Conservation (phyloP, 2,329 filamentous ascomycete species). For the Harringtonia aguacate region DNA sequence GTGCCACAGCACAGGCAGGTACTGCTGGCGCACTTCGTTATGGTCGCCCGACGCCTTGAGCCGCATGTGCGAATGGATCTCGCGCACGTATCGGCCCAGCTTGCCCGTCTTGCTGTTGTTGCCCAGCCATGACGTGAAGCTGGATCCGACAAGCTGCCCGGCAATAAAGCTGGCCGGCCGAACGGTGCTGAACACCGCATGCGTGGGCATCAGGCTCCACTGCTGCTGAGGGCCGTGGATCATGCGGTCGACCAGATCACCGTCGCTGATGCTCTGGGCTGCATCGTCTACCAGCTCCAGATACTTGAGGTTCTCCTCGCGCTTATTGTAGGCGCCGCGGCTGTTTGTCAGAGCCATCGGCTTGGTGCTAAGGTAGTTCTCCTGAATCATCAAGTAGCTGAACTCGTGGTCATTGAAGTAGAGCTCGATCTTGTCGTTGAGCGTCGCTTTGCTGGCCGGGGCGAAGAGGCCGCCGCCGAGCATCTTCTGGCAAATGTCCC, state of each 20-base stretch:
- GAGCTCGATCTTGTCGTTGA: conserved; percentile 96
- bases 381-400: conserved; percentile 94
- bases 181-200: conserved; percentile 92
- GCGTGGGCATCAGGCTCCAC: conserved; percentile 95
- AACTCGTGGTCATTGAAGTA: conserved; percentile 99
- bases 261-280: conserved; percentile 93
- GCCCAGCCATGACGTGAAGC: conserved; percentile 87
- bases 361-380: conserved; percentile 85
- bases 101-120: conserved; percentile 83
- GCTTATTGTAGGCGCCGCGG: conserved; percentile 43
- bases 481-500: conserved; percentile 95
- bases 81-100: conserved; percentile 72
- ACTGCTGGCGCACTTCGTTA: conserved; percentile 89
- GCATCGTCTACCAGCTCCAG: conserved; percentile 80
- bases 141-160: conserved; percentile 63
- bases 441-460: conserved; percentile 67
- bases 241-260: conserved; percentile 92
- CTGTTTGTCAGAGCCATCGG: conserved; percentile 55
- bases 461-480: conserved; percentile 80
- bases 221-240: conserved; percentile 97
- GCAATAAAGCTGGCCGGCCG: conserved; percentile 78
- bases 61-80: conserved; percentile 96
- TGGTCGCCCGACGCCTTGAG: conserved; percentile 82
- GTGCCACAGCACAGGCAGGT: conserved; percentile 80
- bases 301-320: conserved; percentile 67